Evolutionary conservation across 805 yeast genomes (phyloP).

Genomic region (Candida anglica): DNA sequence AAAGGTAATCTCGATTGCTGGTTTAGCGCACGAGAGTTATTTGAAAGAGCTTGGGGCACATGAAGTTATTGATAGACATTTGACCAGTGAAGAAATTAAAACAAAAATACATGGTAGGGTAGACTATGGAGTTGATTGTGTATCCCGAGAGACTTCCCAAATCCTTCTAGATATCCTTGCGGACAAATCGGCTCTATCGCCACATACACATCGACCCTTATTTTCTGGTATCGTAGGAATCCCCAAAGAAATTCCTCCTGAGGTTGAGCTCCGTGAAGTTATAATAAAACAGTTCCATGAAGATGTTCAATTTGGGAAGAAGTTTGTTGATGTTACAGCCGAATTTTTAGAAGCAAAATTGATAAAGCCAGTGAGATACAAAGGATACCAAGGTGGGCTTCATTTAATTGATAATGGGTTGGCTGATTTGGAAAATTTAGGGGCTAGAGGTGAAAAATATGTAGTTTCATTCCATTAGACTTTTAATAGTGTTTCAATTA

Average conservation of each 20-base stretch:
- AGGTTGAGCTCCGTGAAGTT: slow-evolving; percentile 26
- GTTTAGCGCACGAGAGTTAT: slow-evolving; percentile 15
- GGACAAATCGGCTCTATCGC: no score
- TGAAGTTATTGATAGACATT: slow-evolving; percentile 32
- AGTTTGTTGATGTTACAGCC: slow-evolving; percentile 29
- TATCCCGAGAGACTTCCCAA: slow-evolving; percentile 37
- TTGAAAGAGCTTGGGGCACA: slow-evolving; percentile 22
- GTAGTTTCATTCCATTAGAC: no score
- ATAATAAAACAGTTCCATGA: slow-evolving; percentile 42
- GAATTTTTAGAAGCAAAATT: slow-evolving; percentile 19
- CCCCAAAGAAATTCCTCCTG: slow-evolving; percentile 18
- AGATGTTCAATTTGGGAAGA: slow-evolving; percentile 31
- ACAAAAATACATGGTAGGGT: no score
- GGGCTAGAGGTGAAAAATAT: slow-evolving; percentile 43
- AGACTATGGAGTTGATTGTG: slow-evolving; percentile 40
- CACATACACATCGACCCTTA: no score
- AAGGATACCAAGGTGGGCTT: slow-evolving; percentile 31
- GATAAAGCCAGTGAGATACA: slow-evolving; percentile 29
- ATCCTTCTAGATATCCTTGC: slow-evolving; percentile 23
- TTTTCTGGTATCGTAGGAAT: slow-evolving; percentile 40
- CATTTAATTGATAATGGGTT: slow-evolving; percentile 30
- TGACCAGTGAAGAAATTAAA: no score
- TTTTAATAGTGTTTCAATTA: no score
- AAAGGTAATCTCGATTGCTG: slow-evolving; percentile 28
- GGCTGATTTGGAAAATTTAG: slow-evolving; percentile 32